phyloP scores from a whole-genome alignment of 2,329 filamentous ascomycete genomes.

The Cytospora chrysosperma region DNA sequence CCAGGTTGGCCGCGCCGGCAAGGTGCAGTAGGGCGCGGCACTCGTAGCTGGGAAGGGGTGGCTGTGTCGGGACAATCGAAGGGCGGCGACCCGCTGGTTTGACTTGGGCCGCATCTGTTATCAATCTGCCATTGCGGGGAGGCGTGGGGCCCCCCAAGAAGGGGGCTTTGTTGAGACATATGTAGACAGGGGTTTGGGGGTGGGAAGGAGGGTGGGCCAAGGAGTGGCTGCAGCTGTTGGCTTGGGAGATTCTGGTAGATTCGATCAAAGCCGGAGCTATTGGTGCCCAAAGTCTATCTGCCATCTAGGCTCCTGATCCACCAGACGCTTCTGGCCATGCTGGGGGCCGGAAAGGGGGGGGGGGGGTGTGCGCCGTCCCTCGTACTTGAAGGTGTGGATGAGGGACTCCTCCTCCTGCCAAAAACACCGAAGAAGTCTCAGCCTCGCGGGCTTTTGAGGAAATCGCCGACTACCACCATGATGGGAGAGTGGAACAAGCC shows the following conservation, averaged over 20 bases:
- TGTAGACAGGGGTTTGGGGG: too few species aligned
- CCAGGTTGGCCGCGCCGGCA: constrained; percentile 79
- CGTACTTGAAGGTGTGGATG: too few species aligned
- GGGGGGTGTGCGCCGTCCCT: too few species aligned
- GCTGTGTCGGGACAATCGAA: background rate
- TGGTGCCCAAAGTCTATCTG: background rate
- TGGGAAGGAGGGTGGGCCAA: background rate
- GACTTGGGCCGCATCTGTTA: background rate
- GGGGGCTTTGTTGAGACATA: background rate
- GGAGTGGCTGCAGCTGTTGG: background rate
- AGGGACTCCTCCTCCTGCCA: too few species aligned
- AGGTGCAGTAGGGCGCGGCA: constrained; percentile 27
- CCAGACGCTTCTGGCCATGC: background rate
- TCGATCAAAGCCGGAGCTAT: background rate
- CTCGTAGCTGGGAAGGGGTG: background rate
- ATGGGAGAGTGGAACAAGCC: background rate
- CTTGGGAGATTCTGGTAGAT: background rate
- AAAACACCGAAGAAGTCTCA: background rate
- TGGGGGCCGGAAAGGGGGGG: too few species aligned
- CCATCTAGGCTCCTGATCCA: too few species aligned
- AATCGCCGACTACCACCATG: too few species aligned
- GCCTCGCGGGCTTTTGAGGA: background rate
- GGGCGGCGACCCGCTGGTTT: background rate
- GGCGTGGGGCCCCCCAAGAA: background rate
- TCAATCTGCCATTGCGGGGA: background rate